Evolutionary conservation across 495 filamentous ascomycete genomes (phyloP), one percentile per base, ranked within the genome.

Genomic region (Talaromyces stipitatus): DNA sequence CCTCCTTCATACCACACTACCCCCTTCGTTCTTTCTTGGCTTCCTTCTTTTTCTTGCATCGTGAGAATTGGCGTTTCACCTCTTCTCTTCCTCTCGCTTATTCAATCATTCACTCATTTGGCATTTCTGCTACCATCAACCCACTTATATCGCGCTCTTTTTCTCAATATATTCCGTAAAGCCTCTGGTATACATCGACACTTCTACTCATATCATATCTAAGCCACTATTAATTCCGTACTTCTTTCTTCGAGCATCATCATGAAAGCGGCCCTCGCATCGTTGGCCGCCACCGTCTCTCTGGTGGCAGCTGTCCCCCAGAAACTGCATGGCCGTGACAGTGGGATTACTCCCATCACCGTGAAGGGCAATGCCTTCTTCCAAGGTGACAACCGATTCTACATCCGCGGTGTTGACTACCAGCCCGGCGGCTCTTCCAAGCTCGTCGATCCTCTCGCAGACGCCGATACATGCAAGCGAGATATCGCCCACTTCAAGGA

Each of bases 381-480:
- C 78, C 79, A 87, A 63, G 91, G 89, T 56, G 70, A 81, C 59
- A 70, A 84, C 10, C 86, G 92, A 59, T 97, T 96, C 82, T 97
- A 97, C 69, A 83, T 97, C 52, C 88, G 91, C 45, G 92, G 92
- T 67, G 85, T 97, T 61, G 92, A 96, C 78, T 97, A 95, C 73
- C 92, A 96, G 69, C 92, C 92, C 50, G 91, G 92, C 59, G 92
- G 92, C 58, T 87, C 89, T 20, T 92, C 90, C 22, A 74, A 84
- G 53, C 79, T 88, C 55, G 63, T 68, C 18, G 92, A 98, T 63
- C 92, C 92, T 45, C 84, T 97, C 50, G 85, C 90, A 51, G 84
- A 95, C 63, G 63, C 71, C 16, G 68, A 70, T 0, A 72, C 72
- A 55, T 97, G 92, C 81, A 80, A 81, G 66, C 88, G 92, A 56